Evolutionary conservation across 1,284 basidiomycete genomes (phyloP).

Genomic region (Heliocybe sulcata): DNA sequence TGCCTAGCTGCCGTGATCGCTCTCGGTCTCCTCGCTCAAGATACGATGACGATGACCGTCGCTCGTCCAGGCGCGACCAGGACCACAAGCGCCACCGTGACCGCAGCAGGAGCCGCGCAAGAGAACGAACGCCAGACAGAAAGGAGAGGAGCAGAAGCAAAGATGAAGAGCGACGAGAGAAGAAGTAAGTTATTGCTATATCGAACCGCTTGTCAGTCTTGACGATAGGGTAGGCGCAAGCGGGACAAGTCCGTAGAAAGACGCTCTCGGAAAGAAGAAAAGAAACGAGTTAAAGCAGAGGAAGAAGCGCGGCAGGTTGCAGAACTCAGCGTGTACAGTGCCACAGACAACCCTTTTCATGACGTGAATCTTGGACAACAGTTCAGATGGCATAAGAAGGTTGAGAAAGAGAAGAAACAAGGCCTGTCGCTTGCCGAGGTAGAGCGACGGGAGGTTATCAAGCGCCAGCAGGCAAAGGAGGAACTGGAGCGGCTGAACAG

Average conservation of each 20-base stretch:
- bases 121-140: conserved; percentile 30
- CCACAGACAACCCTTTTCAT: conserved; percentile 95
- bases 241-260: conserved; percentile 76
- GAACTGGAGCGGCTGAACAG: conserved; percentile 90
- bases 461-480: conserved; percentile 88
- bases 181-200: conserved; percentile 42
- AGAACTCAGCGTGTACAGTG: conserved; percentile 88
- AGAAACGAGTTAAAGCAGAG: conserved; percentile 74
- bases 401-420: conserved; percentile 89
- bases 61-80: conserved; percentile 13
- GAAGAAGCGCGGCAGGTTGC: conserved; percentile 85
- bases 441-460: conserved; percentile 71
- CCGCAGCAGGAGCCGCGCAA: conserved; percentile 34
- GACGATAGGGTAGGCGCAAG: conserved; percentile 48
- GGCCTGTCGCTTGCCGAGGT: conserved; percentile 81
- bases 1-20: neutral
- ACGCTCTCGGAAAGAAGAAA: conserved; percentile 74
- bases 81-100: conserved; percentile 26
- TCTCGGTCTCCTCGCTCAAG: conserved; percentile 12
- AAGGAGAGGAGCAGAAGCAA: conserved; percentile 31
- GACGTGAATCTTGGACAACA: conserved; percentile 93
- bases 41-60: conserved; percentile 22
- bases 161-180: conserved; percentile 40
- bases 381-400: conserved; percentile 98
- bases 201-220: neutral